A percentile compares a stretch with the other conserved stretches of the same genome.
These are phyloP conservation scores for Pyrenophora seminiperda DNA, from an alignment of 2,329 filamentous ascomycete species.

Conservation along the genomic window DNA sequence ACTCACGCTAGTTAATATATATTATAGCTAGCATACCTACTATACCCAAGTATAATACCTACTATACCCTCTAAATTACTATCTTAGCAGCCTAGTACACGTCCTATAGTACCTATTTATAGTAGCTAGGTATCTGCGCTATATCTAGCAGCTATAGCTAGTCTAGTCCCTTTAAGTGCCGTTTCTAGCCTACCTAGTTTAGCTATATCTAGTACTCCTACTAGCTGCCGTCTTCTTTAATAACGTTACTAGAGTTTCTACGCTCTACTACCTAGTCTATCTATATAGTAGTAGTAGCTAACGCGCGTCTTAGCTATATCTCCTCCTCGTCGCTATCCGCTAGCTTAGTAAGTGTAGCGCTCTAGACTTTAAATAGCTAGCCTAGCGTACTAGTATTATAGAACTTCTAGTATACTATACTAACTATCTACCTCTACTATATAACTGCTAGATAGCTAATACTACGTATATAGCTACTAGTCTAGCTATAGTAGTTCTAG, in stretches of 20 bases:
- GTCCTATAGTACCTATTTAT: slow-evolving; percentile 1
- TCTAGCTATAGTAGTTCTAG: too few relatives aligned
- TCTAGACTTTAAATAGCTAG: neutral
- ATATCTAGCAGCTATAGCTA: slow-evolving; percentile 5
- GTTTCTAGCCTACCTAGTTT: too few relatives aligned
- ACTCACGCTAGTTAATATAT: slow-evolving; percentile 8
- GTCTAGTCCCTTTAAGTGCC: slow-evolving; percentile 12
- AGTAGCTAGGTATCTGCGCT: slow-evolving; percentile 1
- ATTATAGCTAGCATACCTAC: slow-evolving; percentile 7
- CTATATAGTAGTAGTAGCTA: too few relatives aligned
- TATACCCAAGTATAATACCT: slow-evolving; percentile 1
- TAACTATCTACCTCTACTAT: neutral
- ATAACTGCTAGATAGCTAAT: neutral
- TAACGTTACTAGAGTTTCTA: too few relatives aligned
- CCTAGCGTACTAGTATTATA: slow-evolving; percentile 2
- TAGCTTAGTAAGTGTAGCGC: neutral
- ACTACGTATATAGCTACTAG: too few relatives aligned
- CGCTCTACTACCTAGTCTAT: too few relatives aligned
- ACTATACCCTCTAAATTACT: slow-evolving; percentile 11
- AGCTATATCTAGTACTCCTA: too few relatives aligned
- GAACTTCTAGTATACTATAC: slow-evolving; percentile 3
- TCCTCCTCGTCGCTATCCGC: too few relatives aligned
- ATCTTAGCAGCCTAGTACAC: slow-evolving; percentile 5
- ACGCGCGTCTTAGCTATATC: too few relatives aligned
- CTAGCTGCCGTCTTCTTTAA: too few relatives aligned